Evolutionary conservation across 2,329 filamentous ascomycete species (phyloP).

Genomic region (Microdochium bolleyi): DNA sequence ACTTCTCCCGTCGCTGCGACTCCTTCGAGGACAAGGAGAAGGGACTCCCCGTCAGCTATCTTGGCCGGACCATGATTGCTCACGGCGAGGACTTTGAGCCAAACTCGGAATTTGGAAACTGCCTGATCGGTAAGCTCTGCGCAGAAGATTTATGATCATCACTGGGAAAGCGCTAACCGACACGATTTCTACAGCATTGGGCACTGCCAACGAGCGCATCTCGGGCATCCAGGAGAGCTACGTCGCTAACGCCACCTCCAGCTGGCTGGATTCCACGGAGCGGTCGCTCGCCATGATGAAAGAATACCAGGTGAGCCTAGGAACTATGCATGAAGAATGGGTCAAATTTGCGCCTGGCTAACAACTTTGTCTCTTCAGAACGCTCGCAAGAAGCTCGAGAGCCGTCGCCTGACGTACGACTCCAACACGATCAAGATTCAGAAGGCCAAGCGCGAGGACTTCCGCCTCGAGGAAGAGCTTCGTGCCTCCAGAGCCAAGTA

Average conservation of each 20-base stretch:
- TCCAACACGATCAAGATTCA: conserved; percentile 42
- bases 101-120: conserved; percentile 86
- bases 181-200: conserved; percentile 48
- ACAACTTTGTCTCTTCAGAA: conserved; percentile 34
- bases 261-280: conserved; percentile 89
- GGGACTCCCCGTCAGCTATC: conserved; percentile 66
- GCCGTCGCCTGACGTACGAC: conserved; percentile 81
- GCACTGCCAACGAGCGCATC: conserved; percentile 80
- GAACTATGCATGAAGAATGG: neutral
- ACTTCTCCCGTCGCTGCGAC: conserved; percentile 75
- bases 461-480: conserved; percentile 80
- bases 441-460: conserved; percentile 12
- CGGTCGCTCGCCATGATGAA: conserved; percentile 90
- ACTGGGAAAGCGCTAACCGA: neutral
- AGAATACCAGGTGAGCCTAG: conserved; percentile 73
- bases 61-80: conserved; percentile 77
- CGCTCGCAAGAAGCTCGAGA: conserved; percentile 90
- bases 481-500: conserved; percentile 90
- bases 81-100: conserved; percentile 91
- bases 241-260: conserved; percentile 65
- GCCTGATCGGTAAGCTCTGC: conserved; percentile 55
- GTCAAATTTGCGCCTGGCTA: neutral
- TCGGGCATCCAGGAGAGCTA: conserved; percentile 81
- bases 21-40: conserved; percentile 79
- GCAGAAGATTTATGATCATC: neutral